Evolutionary conservation across 2,329 filamentous ascomycete species (phyloP).

Genomic region (Cercospora beticola): DNA sequence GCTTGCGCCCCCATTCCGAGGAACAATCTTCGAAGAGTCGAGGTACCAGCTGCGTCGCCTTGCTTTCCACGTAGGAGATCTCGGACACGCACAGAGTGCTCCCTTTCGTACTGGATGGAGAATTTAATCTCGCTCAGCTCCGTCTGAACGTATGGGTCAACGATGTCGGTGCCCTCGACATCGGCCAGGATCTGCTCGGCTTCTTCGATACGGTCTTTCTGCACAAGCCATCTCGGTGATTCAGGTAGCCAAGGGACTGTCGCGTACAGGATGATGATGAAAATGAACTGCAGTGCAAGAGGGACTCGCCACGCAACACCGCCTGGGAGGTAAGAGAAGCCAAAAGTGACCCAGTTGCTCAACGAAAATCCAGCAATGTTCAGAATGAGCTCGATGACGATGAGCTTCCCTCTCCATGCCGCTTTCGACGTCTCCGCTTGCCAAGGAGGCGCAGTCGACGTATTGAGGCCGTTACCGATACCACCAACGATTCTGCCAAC

Average conservation of each 20-base stretch:
- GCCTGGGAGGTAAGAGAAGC: slow-evolving; percentile 49
- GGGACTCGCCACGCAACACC: slow-evolving; percentile 48
- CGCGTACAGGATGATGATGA: slow-evolving; percentile 48
- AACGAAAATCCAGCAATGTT: slow-evolving; percentile 51
- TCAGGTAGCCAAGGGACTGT: slow-evolving; percentile 52
- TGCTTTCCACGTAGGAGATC: slow-evolving; percentile 52
- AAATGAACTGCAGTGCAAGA: slow-evolving; percentile 52
- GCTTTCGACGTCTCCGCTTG: slow-evolving; percentile 52
- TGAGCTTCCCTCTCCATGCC: slow-evolving; percentile 41
- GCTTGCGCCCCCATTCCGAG: slow-evolving; percentile 56
- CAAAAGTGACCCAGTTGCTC: slow-evolving; percentile 55
- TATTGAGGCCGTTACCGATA: slow-evolving; percentile 55
- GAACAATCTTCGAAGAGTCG: slow-evolving; percentile 52
- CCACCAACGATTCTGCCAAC: slow-evolving; percentile 50
- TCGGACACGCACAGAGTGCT: slow-evolving; percentile 52
- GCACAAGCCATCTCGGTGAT: slow-evolving; percentile 50
- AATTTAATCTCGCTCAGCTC: slow-evolving; percentile 50
- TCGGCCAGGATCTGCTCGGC: slow-evolving; percentile 52
- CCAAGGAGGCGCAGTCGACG: slow-evolving; percentile 49
- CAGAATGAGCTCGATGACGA: slow-evolving; percentile 47
- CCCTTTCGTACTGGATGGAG: slow-evolving; percentile 50
- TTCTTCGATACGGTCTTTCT: slow-evolving; percentile 46
- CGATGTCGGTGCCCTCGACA: slow-evolving; percentile 46
- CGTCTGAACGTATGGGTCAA: slow-evolving; percentile 49
- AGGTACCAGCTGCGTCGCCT: slow-evolving; percentile 47